phyloP scores from a whole-genome alignment of 2,329 filamentous ascomycete genomes.

The Metarhizium humberi region DNA sequence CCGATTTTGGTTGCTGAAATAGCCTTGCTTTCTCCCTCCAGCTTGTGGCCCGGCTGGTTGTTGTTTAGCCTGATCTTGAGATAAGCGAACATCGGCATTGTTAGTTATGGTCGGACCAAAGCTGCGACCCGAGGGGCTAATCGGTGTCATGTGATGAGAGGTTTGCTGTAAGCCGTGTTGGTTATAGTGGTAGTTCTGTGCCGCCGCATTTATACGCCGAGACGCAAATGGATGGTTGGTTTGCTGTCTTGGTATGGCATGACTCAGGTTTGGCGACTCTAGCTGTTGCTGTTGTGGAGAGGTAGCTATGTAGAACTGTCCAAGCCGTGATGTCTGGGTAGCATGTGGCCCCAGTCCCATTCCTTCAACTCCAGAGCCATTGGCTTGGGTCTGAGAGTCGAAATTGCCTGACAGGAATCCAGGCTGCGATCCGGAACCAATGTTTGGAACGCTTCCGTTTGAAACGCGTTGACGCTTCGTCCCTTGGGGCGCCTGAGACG shows the following conservation, averaged over 20 bases:
- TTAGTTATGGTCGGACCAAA: neutral
- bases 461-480: constrained; percentile 1
- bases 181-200: neutral
- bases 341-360: neutral
- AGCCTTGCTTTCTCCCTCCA: neutral
- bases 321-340: neutral
- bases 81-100: neutral
- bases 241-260: neutral
- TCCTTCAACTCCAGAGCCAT: neutral
- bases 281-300: neutral
- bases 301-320: constrained; percentile 1
- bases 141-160: neutral
- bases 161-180: neutral
- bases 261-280: neutral
- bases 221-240: neutral
- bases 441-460: neutral
- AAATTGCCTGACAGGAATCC: neutral
- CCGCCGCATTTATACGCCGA: neutral
- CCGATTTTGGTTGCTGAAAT: neutral
- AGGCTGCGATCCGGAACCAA: neutral
- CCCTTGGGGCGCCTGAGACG: neutral
- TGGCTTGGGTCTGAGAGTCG: neutral
- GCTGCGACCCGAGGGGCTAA: neutral
- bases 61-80: constrained; percentile 1
- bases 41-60: neutral